Evolutionary conservation across 345 rosid genomes (phyloP), one percentile per base, ranked within the genome.

Genomic region (Eucalyptus microcorys): DNA sequence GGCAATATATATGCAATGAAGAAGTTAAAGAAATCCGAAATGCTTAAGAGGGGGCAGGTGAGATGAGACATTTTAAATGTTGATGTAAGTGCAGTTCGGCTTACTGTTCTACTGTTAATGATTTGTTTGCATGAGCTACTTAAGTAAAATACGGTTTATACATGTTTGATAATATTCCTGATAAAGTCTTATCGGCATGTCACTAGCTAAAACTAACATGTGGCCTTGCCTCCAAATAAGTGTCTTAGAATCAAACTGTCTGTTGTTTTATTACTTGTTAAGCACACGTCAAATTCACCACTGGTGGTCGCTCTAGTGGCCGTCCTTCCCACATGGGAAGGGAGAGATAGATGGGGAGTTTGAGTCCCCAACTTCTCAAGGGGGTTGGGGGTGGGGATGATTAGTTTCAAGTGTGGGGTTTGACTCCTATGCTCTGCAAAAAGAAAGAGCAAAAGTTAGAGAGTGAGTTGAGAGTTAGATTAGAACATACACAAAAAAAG

Each of bases 1-100:
- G 99, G 98, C 89, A 94, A 95, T 89, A 97, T 97, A 80, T 97
- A 95, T 94, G 99, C 99, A 85, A 97, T 97, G 99, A 97, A 97
- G 94, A 97, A 97, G 92, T 93, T 97, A 94, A 96, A 97, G 96
- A 97, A 97, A 94, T 96, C 99, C 87, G 99, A 97, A 94, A 97
- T 97, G 99, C 94, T 97, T 88, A 96, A 90, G 93, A 93, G 97
- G 91, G 99, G 99, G 90, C 99, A 97, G 97, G 99, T 97, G 92
- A 93, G 89, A 85, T 91, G 87, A 88, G 83, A 76, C 83, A 21
- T 37, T 5, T 68, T 68, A 68, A 68, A 24, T 34, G 43, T 68
- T 68, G 43, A 68, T 68, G 14, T 37, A 21, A 37, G 83, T 37
- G 24, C 3, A 45, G 45, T 37, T 10, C 0, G 5, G 45, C 45